phyloP scores from a whole-genome alignment of 805 yeast species.

The Kodamaea sagamina region DNA sequence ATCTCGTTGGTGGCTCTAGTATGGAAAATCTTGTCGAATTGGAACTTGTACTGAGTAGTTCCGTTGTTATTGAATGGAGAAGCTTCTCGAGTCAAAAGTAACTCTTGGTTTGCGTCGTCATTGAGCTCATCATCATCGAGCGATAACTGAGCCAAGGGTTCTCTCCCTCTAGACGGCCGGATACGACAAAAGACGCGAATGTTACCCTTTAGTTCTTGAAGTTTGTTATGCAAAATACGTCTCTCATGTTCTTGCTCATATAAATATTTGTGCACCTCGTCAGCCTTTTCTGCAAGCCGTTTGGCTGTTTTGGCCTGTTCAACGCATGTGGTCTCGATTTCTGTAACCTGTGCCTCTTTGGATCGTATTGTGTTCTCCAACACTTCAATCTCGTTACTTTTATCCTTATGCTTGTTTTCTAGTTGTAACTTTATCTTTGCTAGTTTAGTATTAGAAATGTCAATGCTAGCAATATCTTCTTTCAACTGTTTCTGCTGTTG shows the following conservation, averaged over 20 bases:
- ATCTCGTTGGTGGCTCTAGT: constrained; percentile 54
- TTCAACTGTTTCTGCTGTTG: constrained; percentile 12
- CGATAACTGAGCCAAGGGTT: constrained; percentile 18
- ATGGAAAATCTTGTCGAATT: constrained; percentile 78
- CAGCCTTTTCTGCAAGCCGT: constrained; percentile 8
- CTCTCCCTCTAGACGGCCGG: constrained; percentile 52
- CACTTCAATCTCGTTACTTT: constrained; percentile 19
- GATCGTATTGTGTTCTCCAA: constrained; percentile 15
- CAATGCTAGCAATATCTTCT: neutral
- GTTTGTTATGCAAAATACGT: constrained; percentile 64
- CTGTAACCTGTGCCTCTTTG: constrained; percentile 15
- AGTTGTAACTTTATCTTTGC: constrained; percentile 2
- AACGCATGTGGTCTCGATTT: constrained; percentile 12
- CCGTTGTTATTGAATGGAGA: constrained; percentile 9
- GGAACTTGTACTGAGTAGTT: constrained; percentile 42
- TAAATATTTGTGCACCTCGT: constrained; percentile 32
- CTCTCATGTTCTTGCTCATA: constrained; percentile 56
- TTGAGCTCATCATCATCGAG: constrained; percentile 29
- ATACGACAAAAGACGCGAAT: constrained; percentile 88
- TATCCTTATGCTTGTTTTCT: constrained; percentile 13
- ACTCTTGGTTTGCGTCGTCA: constrained; percentile 38
- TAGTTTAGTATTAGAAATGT: constrained; percentile 7
- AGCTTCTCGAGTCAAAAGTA: constrained; percentile 13
- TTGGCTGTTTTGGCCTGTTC: constrained; percentile 12
- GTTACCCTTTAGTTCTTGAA: constrained; percentile 89